These are phyloP conservation scores for Lippia alba DNA, from an alignment of 305 asterid species.

Conservation along the genomic window DNA sequence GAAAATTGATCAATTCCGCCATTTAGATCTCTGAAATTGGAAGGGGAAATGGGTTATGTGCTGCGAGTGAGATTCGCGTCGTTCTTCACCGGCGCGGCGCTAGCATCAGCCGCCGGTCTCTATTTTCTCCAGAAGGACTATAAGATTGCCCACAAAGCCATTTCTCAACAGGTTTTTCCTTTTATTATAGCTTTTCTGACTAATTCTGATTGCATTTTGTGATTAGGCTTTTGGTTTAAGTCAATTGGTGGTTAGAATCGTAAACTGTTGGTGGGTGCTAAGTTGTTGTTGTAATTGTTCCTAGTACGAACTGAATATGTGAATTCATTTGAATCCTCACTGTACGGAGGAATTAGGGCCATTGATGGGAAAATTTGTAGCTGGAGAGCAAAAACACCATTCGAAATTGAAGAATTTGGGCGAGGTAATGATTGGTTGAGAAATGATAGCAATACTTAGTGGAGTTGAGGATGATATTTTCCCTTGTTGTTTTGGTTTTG, in stretches of 20 bases:
- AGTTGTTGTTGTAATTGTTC: constrained; percentile 7
- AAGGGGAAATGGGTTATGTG: constrained; percentile 63
- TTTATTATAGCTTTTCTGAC: background rate
- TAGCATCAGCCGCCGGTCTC: constrained; percentile 77
- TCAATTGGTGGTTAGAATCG: constrained; percentile 7
- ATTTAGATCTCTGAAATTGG: constrained; percentile 28
- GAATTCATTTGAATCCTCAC: background rate
- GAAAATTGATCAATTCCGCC: constrained; percentile 1
- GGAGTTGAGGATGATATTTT: background rate
- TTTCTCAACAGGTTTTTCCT: constrained; percentile 59
- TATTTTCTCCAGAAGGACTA: constrained; percentile 74
- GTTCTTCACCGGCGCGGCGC: constrained; percentile 76
- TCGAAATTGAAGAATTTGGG: background rate
- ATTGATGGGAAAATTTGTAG: constrained; percentile 4
- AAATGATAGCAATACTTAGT: constrained; percentile 13
- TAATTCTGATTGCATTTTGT: constrained; percentile 3
- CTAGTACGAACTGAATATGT: background rate
- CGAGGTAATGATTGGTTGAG: constrained; percentile 21
- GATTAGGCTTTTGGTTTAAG: constrained; percentile 4
- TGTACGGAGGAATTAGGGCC: constrained; percentile 15
- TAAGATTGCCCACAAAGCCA: constrained; percentile 61
- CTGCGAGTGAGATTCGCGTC: constrained; percentile 73
- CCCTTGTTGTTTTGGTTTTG: constrained; percentile 17
- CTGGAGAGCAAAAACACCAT: background rate
- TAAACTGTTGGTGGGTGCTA: background rate